phyloP scores from a whole-genome alignment of 305 asterid species.

The Lippia alba region DNA sequence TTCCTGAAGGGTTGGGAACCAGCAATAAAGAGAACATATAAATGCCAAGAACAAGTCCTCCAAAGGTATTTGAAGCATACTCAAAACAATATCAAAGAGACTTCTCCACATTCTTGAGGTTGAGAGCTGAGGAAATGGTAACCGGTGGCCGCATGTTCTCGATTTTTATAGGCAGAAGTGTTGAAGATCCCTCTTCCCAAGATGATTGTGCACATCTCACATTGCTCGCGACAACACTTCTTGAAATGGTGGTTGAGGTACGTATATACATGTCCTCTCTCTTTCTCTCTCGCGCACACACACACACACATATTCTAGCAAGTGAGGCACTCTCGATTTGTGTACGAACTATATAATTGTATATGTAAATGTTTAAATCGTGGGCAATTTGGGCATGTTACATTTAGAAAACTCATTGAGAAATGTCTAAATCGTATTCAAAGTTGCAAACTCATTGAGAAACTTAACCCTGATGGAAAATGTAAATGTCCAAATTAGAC shows the following conservation, averaged over 20 bases:
- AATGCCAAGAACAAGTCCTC: slow-evolving; percentile 37
- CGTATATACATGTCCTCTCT: too few relatives aligned
- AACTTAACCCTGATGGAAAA: too few relatives aligned
- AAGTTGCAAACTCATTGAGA: too few relatives aligned
- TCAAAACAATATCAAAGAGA: slow-evolving; percentile 38
- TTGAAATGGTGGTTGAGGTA: slow-evolving; percentile 41
- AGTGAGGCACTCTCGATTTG: too few relatives aligned
- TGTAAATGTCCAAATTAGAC: too few relatives aligned
- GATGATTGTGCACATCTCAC: slow-evolving; percentile 22
- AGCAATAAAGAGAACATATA: slow-evolving; percentile 33
- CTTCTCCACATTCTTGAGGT: slow-evolving; percentile 35
- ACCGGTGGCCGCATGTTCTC: slow-evolving; percentile 43
- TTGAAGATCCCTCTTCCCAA: slow-evolving; percentile 33
- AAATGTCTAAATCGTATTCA: too few relatives aligned
- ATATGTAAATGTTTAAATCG: too few relatives aligned
- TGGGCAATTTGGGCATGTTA: too few relatives aligned
- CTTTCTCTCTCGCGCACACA: too few relatives aligned
- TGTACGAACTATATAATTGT: too few relatives aligned
- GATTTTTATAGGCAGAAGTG: slow-evolving; percentile 36
- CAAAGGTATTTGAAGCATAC: slow-evolving; percentile 39
- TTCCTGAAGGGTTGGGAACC: slow-evolving; percentile 42
- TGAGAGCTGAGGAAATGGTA: slow-evolving; percentile 35
- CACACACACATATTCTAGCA: too few relatives aligned
- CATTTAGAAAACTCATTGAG: too few relatives aligned
- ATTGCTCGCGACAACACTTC: slow-evolving; percentile 37